A percentile compares a stretch with the other conserved stretches of the same genome.
Conservation (phyloP, 108 stramenopile genomes). For the Nitzschia sp. region DNA sequence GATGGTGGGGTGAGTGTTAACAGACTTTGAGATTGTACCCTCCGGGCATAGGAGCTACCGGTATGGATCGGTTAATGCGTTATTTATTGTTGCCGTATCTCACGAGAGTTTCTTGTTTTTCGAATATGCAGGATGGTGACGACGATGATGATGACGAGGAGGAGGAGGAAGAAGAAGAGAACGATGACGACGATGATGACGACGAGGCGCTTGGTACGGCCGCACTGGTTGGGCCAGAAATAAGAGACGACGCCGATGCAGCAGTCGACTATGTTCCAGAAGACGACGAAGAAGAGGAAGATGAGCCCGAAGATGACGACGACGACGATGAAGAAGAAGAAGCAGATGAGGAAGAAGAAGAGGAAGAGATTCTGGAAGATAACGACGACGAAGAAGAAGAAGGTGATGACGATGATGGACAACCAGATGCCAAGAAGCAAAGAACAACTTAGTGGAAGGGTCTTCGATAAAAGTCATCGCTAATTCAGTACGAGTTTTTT, state of each 20-base stretch:
- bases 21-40: no score
- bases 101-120: no score
- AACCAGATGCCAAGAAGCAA: conserved; percentile 20
- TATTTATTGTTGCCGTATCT: no score
- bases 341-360: conserved; percentile 22
- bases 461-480: no score
- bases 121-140: not conserved
- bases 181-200: conserved; percentile 10
- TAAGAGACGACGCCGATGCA: conserved; percentile 24
- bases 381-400: conserved; percentile 18
- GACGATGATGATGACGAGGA: not conserved
- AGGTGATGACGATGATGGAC: conserved; percentile 11
- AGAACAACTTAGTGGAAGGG: not conserved
- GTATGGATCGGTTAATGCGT: no score
- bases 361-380: conserved; percentile 10
- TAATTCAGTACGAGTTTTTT: not conserved
- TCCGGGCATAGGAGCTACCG: no score
- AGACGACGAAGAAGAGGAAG: conserved; percentile 20
- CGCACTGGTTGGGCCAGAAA: conserved; percentile 13
- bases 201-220: conserved; percentile 21
- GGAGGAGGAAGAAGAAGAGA: conserved; percentile 7
- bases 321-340: no score
- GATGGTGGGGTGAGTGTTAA: no score
- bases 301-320: conserved; percentile 14
- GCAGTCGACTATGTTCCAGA: conserved; percentile 21